These are phyloP conservation scores for Eurotiales sp. DNA, from an alignment of 2,329 filamentous ascomycete genomes.

Conservation along the genomic window DNA sequence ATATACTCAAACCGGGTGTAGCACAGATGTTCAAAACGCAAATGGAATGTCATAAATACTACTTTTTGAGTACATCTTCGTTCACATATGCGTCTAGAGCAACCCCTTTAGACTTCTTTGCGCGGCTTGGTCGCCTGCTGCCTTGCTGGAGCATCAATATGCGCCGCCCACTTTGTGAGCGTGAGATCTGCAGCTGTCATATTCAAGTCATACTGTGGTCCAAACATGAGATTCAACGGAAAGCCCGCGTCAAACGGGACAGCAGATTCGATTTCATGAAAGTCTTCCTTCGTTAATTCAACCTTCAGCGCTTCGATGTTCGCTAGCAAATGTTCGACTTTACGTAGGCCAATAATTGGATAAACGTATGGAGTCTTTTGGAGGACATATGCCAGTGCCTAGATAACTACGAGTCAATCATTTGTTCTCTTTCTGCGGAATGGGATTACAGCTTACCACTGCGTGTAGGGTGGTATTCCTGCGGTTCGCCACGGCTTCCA, in stretches of 20 bases:
- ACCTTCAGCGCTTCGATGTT: constrained; percentile 55
- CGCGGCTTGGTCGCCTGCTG: background rate
- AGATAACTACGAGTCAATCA: background rate
- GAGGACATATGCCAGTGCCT: constrained; percentile 21
- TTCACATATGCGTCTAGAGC: too few relatives aligned
- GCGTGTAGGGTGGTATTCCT: constrained; percentile 8
- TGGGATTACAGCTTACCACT: constrained; percentile 1
- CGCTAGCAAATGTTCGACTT: constrained; percentile 46
- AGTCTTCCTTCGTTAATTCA: constrained; percentile 48
- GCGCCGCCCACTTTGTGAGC: background rate
- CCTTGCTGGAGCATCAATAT: background rate
- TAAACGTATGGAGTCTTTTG: constrained; percentile 51
- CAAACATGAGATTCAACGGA: constrained; percentile 34
- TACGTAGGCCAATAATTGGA: constrained; percentile 49
- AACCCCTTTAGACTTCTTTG: background rate
- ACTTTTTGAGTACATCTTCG: too few relatives aligned
- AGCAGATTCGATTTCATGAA: constrained; percentile 51
- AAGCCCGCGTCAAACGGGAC: constrained; percentile 53
- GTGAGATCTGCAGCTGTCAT: background rate
- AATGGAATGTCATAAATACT: too few relatives aligned
- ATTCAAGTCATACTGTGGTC: background rate
- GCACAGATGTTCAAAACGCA: too few relatives aligned
- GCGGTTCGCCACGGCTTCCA: constrained; percentile 20
- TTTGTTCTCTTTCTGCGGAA: background rate
- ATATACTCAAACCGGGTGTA: too few relatives aligned